Evolutionary conservation across 495 filamentous ascomycete species (phyloP), one percentile per base, ranked within the genome.

Genomic region (Penicillium longicatenatum): DNA sequence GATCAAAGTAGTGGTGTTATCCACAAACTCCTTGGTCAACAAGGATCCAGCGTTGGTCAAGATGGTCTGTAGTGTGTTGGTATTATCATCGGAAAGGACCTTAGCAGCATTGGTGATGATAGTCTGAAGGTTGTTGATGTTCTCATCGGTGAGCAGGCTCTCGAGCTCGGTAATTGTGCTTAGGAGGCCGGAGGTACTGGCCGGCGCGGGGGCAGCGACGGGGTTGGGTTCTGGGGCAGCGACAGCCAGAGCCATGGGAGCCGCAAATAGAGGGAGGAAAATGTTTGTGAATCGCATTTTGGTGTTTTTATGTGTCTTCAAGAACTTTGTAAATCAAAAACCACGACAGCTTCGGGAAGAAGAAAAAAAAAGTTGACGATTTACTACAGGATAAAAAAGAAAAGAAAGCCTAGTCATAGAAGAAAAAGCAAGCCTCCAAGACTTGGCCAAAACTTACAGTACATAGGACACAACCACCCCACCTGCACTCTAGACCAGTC

Each of bases 1-100:
- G 57, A 83, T 80, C 48, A 83, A 55, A 24, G 75, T 75, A 1
- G 72, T 73, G 29, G 80, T 83, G 45, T 83, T 75, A 39, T 74
- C 68, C 11, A 75, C 73, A 54, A 75, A 75, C 14, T 62, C 52
- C 53, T 61, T 62, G 31, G 73, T 70, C 54, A 75, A 45, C 43
- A 75, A 53, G 0, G 46, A 26, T 52, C 74, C 65, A 10, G 73
- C 73, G 42, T 73, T 75, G 44, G 57, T 63, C 42, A 75, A 55
- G 19, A 75, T 60, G 52, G 64, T 60, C 35, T 71, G 65, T 57
- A 75, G 43, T 47, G 70, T 61, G 48, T 66, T 59, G 55, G 73
- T 59, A 52, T 72, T 75, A 22, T 64, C 43, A 26, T 58, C 37
- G 21, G 68, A 64, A 16, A 74, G 65, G 35, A 75, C 48, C 53